Percentiles rank a stretch among this genome's conserved stretches.
These are phyloP conservation scores for Acacia melanoxylon DNA, from an alignment of 306 rosid genomes.

Conservation along the genomic window DNA sequence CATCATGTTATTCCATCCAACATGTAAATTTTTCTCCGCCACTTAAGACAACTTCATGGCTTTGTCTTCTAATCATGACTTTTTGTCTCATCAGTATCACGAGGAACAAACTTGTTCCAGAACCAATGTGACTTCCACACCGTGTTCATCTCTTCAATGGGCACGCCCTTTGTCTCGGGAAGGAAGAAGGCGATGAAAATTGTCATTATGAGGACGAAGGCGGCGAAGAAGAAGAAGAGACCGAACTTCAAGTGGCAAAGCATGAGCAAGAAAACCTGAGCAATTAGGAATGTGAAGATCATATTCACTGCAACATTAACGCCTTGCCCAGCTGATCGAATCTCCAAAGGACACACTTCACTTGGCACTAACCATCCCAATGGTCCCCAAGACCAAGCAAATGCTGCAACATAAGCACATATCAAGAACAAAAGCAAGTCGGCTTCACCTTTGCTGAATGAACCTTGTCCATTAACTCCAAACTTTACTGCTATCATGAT, in stretches of 20 bases:
- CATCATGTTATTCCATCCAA: not conserved
- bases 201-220: not conserved
- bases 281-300: not conserved
- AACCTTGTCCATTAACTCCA: constrained; percentile 46
- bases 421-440: constrained; percentile 42
- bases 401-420: constrained; percentile 60
- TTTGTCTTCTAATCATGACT: not conserved
- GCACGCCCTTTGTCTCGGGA: not conserved
- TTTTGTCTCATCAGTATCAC: not conserved
- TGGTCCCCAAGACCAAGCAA: constrained; percentile 80
- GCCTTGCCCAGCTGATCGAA: constrained; percentile 23
- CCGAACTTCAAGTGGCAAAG: not conserved
- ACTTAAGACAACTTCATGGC: not conserved
- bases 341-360: constrained; percentile 61
- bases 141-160: not conserved
- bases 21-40: not conserved
- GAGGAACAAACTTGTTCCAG: not conserved
- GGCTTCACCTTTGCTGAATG: constrained; percentile 29
- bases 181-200: not conserved
- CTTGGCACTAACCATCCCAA: constrained; percentile 69
- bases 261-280: not conserved
- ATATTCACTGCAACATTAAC: not conserved
- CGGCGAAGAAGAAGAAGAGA: not conserved
- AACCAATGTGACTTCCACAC: not conserved
- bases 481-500: constrained; percentile 36